Evolutionary conservation across 2,329 filamentous ascomycete species (phyloP).

Genomic region (Trichophyton schoenleinii): DNA sequence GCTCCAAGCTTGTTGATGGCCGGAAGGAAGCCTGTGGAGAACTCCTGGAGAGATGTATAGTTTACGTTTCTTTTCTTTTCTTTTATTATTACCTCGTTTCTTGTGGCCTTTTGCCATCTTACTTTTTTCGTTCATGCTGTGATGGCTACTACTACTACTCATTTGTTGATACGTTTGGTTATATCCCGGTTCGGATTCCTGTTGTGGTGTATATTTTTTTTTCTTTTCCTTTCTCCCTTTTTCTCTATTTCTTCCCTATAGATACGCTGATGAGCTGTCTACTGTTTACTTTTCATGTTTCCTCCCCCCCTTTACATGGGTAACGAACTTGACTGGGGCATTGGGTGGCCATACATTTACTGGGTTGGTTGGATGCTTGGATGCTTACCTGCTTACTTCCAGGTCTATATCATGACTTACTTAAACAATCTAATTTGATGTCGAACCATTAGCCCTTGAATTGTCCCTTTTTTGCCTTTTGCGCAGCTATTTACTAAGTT

Average conservation of each 20-base stretch:
- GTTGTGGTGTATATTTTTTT: not conserved
- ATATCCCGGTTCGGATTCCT: not conserved
- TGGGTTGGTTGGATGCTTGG: not conserved
- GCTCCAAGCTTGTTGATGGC: conserved; percentile 9
- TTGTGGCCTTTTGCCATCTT: not conserved
- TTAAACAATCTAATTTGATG: not conserved
- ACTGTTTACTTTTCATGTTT: not conserved
- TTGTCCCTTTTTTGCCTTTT: not conserved
- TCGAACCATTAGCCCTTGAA: not conserved
- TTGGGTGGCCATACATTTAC: not conserved
- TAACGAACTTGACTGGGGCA: not conserved
- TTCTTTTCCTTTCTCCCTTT: too few relatives aligned
- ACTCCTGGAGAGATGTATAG: conserved; percentile 12
- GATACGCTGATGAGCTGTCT: not conserved
- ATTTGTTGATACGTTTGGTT: not conserved
- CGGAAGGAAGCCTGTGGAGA: conserved; percentile 11
- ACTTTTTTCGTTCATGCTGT: not conserved
- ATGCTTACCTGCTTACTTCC: not conserved
- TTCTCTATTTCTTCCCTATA: not conserved
- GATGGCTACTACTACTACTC: not conserved
- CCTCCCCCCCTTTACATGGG: not conserved
- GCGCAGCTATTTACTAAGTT: too few relatives aligned
- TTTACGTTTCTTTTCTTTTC: not conserved
- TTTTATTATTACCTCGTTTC: not conserved
- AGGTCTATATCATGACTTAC: not conserved